Evolutionary conservation across 331 rosid species (phyloP).

Genomic region (Spiraea crenata): DNA sequence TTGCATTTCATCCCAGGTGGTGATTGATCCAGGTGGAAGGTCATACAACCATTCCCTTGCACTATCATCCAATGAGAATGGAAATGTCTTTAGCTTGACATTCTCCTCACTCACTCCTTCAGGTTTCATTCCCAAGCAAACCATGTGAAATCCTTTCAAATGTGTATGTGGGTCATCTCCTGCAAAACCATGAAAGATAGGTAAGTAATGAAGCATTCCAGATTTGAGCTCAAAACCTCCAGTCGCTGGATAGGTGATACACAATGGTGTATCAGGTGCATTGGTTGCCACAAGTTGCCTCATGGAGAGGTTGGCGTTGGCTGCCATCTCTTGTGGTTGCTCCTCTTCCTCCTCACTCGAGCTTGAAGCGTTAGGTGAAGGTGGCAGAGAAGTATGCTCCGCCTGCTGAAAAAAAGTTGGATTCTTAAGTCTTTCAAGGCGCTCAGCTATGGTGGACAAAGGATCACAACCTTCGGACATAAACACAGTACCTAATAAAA

Average conservation of each 20-base stretch:
- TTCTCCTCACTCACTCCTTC: neutral
- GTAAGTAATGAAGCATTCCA: neutral
- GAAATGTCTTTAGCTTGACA: neutral
- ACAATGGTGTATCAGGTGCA: neutral
- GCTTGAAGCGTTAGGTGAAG: neutral
- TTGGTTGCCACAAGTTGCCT: neutral
- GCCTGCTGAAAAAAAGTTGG: neutral
- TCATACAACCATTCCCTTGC: neutral
- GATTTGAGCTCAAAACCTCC: constrained; percentile 2
- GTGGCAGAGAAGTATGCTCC: neutral
- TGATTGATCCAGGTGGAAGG: neutral
- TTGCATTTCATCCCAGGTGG: neutral
- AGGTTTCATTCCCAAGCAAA: neutral
- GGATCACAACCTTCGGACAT: neutral
- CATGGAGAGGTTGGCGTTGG: neutral
- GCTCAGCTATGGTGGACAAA: neutral
- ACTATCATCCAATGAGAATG: neutral
- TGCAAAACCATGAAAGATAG: neutral
- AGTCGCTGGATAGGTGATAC: neutral
- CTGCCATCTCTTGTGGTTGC: neutral
- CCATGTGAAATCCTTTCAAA: neutral
- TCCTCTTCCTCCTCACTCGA: neutral
- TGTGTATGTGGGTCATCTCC: constrained; percentile 4
- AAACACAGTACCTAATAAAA: neutral
- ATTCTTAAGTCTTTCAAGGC: neutral